phyloP scores from a whole-genome alignment of 306 rosid species.

The Luffa aegyptiaca region DNA sequence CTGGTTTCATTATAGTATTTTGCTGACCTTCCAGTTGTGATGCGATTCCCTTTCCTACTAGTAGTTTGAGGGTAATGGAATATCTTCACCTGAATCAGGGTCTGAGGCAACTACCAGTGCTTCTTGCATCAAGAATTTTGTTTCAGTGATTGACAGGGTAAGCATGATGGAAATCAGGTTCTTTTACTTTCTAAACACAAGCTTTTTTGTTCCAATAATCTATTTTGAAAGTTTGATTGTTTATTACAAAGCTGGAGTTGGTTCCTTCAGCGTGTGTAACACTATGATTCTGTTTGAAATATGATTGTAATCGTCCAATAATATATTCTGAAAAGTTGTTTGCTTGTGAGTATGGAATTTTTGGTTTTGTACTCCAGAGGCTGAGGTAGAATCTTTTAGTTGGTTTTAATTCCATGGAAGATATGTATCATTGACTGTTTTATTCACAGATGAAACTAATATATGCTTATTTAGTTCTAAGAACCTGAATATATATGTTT shows the following conservation, averaged over 20 bases:
- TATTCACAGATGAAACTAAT: not conserved
- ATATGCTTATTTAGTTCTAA: not conserved
- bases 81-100: no score
- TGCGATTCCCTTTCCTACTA: not conserved
- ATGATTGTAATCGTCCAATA: no score
- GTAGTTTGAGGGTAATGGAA: no score
- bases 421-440: not conserved
- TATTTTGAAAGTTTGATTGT: not conserved
- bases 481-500: not conserved
- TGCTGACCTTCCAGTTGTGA: conserved; percentile 9
- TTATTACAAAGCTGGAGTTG: not conserved
- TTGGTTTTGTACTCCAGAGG: not conserved
- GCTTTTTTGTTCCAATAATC: no score
- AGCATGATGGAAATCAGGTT: no score
- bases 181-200: no score
- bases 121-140: no score
- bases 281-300: not conserved
- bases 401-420: not conserved
- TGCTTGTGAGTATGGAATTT: not conserved
- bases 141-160: no score
- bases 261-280: not conserved
- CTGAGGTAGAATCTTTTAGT: not conserved
- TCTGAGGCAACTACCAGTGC: no score
- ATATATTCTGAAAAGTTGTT: no score
- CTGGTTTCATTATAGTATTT: conserved; percentile 5